Evolutionary conservation across 768 basidiomycete species (phyloP), one percentile per base, ranked within the genome.

Genomic region (Russula abietina): DNA sequence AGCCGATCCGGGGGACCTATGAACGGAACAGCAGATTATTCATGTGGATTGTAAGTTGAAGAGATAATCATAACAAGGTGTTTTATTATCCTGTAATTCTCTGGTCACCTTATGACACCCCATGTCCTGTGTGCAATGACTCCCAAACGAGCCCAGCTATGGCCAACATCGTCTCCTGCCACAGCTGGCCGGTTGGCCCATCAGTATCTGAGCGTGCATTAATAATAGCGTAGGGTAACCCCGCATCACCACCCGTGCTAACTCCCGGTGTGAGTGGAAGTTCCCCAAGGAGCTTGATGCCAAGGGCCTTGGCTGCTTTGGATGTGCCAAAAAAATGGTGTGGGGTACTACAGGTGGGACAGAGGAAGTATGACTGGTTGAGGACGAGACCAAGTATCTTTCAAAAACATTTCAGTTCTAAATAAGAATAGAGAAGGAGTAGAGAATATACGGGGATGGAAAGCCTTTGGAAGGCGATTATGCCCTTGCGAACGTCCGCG

Each of bases 381-480:
- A 98, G 84, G 0, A 98, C 75, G 1, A 92, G 78, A 9, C 96
- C 96, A 2, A 85, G 82, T 61, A 97, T 90, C 94, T 97, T 32
- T 8, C 16, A 43, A n/a, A 38, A 28, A 28, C 9, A 14, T 17
- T 41, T 51, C 38, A 33, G 22, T 50, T 7, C 16, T 22, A 16
- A 51, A 19, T 17, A 41, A n/a, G n/a, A 19, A 33, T 33, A 22
- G 43, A 33, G 22, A 50, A 46, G 28, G 36, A 39, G 22, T 6
- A 26, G 19, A 38, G 46, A 9, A 75, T 87, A 57, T 69, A 96
- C 93, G 0, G 96, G 95, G 1, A 98, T 86, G 19, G 81, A 79
- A 10, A 98, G 81, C 73, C 95, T 97, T 57, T 83, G 83, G 71
- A 98, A 87, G 92, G 96, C 96, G 9, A 87, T 81, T 26, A 98